Conservation (phyloP, 75 land plant genomes). For the Cupressus sempervirens region DNA sequence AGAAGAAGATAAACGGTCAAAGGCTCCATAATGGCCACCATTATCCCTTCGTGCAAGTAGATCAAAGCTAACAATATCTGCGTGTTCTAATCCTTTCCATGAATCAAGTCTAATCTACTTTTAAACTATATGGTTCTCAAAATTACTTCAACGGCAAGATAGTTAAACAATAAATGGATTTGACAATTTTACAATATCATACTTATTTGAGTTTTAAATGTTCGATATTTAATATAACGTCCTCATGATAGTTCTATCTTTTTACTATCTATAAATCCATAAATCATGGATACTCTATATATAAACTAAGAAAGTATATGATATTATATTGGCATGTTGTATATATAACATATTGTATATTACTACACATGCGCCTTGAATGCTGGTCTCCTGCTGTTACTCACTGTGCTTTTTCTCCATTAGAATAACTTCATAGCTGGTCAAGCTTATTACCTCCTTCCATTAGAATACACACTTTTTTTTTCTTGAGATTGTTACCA, state of each 20-base stretch:
- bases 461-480: not conserved
- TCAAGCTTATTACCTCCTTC: conserved; percentile 3
- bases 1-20: too few species aligned
- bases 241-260: too few species aligned
- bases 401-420: not conserved
- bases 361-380: not conserved
- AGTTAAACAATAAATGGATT: not conserved
- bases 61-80: too few species aligned
- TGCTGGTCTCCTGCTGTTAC: not conserved
- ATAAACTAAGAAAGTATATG: not conserved
- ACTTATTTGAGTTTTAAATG: not conserved
- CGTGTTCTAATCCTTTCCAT: not conserved
- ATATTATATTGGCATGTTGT: not conserved
- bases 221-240: too few species aligned
- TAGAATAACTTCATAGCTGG: not conserved
- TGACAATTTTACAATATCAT: not conserved
- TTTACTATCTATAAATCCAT: not conserved
- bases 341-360: not conserved
- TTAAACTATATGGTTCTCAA: not conserved
- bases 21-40: too few species aligned
- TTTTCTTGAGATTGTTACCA: not conserved
- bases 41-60: too few species aligned
- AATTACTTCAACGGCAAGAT: not conserved
- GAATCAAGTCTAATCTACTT: not conserved
- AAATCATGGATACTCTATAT: not conserved